phyloP scores from a whole-genome alignment of 1,284 basidiomycete genomes.

The Heterobasidion annosum region DNA sequence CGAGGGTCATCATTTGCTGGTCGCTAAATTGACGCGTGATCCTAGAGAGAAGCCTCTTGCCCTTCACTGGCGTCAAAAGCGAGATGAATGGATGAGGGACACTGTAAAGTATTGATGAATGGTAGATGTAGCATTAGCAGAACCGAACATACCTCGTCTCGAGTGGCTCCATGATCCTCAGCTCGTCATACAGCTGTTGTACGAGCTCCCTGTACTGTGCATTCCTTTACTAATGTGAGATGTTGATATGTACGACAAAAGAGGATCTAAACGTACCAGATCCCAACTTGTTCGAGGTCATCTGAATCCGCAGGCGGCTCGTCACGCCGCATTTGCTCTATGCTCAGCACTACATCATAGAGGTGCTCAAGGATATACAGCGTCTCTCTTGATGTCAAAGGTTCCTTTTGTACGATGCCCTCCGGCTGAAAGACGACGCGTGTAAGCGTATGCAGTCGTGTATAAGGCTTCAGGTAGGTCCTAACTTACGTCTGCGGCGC shows the following conservation, averaged over 20 bases:
- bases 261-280: conserved; percentile 38
- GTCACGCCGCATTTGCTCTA: conserved; percentile 82
- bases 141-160: conserved; percentile 63
- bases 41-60: conserved; percentile 87
- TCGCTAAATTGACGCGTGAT: conserved; percentile 80
- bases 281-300: conserved; percentile 39
- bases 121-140: too few relatives aligned
- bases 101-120: conserved; percentile 28
- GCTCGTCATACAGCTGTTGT: conserved; percentile 71
- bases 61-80: conserved; percentile 83
- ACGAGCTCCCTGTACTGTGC: conserved; percentile 52
- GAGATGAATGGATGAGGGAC: conserved; percentile 97
- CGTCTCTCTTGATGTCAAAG: conserved; percentile 73
- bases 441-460: background rate
- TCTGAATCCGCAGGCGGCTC: conserved; percentile 59
- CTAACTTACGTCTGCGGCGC: conserved; percentile 37
- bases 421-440: conserved; percentile 29
- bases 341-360: conserved; percentile 78
- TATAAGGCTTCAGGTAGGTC: background rate
- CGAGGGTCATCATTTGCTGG: conserved; percentile 76
- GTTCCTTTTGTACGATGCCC: conserved; percentile 52
- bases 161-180: conserved; percentile 85
- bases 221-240: conserved; percentile 33
- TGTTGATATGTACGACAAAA: background rate
- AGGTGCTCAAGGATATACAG: conserved; percentile 79